These are phyloP conservation scores for Tympanopsis confertula DNA, from an alignment of 2,329 filamentous ascomycete genomes.

Conservation along the genomic window DNA sequence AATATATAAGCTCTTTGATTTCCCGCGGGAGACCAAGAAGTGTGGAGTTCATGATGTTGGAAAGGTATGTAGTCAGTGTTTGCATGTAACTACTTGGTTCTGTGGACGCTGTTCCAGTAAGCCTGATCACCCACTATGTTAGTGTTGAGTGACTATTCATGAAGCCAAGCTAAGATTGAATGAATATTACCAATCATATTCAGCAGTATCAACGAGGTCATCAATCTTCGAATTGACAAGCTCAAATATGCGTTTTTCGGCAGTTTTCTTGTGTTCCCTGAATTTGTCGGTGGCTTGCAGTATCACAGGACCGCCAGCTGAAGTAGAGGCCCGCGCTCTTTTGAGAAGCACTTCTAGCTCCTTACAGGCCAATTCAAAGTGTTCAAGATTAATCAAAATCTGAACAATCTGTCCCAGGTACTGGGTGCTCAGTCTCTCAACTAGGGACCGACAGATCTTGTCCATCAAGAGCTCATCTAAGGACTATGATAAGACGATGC, in stretches of 20 bases:
- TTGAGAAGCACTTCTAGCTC: slow-evolving; percentile 82
- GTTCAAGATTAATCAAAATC: slow-evolving; percentile 92
- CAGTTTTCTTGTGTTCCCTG: slow-evolving; percentile 80
- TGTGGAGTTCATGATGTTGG: slow-evolving; percentile 93
- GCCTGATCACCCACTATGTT: not conserved
- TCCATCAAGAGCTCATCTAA: slow-evolving; percentile 85
- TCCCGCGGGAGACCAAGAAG: slow-evolving; percentile 83
- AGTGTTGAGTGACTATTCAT: slow-evolving; percentile 7
- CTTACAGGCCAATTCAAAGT: slow-evolving; percentile 86
- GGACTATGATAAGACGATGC: slow-evolving; percentile 36
- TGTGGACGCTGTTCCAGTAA: slow-evolving; percentile 34
- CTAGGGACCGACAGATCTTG: slow-evolving; percentile 81
- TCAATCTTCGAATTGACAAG: slow-evolving; percentile 98
- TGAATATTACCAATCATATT: slow-evolving; percentile 72
- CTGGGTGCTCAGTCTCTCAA: slow-evolving; percentile 79
- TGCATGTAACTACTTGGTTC: slow-evolving; percentile 92
- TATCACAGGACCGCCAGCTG: slow-evolving; percentile 67
- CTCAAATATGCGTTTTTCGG: slow-evolving; percentile 95
- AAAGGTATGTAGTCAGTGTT: slow-evolving; percentile 81
- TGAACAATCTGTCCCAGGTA: slow-evolving; percentile 97
- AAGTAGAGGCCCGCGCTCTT: slow-evolving; percentile 70
- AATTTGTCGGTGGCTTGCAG: slow-evolving; percentile 80
- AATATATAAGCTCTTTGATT: slow-evolving; percentile 96
- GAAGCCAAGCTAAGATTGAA: not conserved
- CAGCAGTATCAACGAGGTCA: slow-evolving; percentile 88